Base-by-base conservation (phyloP, 2,329 filamentous ascomycete genomes). In the Sporothrix humicola region DNA sequence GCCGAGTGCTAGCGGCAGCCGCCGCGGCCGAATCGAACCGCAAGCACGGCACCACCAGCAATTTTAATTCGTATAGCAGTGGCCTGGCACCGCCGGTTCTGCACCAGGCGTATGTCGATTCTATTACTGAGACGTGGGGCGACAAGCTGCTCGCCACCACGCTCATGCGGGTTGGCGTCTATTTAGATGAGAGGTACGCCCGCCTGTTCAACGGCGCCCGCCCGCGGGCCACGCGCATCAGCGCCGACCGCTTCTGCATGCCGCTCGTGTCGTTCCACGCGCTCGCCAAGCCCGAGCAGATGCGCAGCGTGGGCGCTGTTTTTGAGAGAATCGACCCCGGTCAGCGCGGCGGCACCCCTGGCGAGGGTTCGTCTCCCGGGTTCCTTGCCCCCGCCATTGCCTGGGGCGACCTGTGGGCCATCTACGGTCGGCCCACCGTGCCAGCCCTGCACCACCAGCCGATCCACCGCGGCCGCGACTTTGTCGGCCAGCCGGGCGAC, bases 161-260 rank as follows among this genome's bases (percentile, higher is more conserved):
- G 48, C 79, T 89, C 66, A 85, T 87, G 79, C 85, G 85, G 78
- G 78, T 87, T 4, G 87, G 85, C 13, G 81, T 89, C 58, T 87
- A 88, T 78, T 81, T 89, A 7, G 85, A 88, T 76, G 87, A 89
- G 81, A 79, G 82, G 6, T 87, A 87, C 79, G 82, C 82, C 73
- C 85, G 84, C 68, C 79, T 87, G 74, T 89, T 89, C 79, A 89
- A 88, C 77, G 87, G 87, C 66, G 87, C 88, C 77, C 79, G 81
- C 23, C 87, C 87, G 0, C 78, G 79, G 75, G 81, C 84, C 77
- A 87, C 86, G 69, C 84, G 84, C 65, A 84, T 89, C 78, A 82
- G 82, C 76, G 77, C 79, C 2, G 87, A 88, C 77, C 81, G 85
- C 7, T 83, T 87, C 78, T 89, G 87, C 77, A 80, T 86, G 56